Evolutionary conservation across 73 alveolate genomes (phyloP).

Genomic region (Paramecium pentaurelia): DNA sequence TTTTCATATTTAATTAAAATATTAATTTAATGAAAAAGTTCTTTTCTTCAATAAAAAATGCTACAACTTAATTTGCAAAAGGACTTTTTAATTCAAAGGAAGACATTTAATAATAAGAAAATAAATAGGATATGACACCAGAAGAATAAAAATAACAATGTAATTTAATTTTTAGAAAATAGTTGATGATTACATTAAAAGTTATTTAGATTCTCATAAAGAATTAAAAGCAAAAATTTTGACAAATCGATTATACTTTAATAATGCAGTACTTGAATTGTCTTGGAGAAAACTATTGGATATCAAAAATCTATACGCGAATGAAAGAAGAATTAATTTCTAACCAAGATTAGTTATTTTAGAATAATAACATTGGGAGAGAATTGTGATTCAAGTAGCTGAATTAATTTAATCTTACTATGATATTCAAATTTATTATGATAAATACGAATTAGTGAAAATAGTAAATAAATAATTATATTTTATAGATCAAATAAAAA

Average conservation of each 20-base stretch:
- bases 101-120: neutral
- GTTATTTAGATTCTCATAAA: neutral
- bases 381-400: neutral
- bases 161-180: neutral
- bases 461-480: neutral
- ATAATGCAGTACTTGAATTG: neutral
- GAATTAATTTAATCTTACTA: neutral
- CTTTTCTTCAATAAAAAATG: neutral
- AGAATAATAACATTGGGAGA: conserved; percentile 8
- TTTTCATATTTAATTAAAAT: neutral
- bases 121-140: neutral
- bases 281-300: conserved; percentile 43
- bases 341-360: neutral
- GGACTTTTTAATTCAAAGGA: neutral
- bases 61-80: neutral
- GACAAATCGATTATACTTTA: neutral
- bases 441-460: neutral
- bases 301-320: neutral
- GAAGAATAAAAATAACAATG: neutral
- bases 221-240: neutral
- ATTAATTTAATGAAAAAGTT: neutral
- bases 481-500: neutral
- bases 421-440: neutral
- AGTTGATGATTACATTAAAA: neutral
- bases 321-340: conserved; percentile 7